phyloP scores from a whole-genome alignment of 495 filamentous ascomycete genomes.

The Neurospora tetrasperma region DNA sequence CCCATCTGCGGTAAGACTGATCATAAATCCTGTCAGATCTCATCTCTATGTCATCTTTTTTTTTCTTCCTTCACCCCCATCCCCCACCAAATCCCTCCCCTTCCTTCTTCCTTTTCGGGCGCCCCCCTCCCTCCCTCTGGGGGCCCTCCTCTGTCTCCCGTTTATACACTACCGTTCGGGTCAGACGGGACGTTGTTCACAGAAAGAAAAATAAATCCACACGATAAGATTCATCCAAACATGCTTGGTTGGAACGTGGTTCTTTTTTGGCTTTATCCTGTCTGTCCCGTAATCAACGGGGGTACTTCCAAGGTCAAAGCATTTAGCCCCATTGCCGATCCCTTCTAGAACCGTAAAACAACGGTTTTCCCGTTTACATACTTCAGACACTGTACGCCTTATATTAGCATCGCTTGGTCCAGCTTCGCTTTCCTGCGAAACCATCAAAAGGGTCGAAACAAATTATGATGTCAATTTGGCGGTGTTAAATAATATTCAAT shows the following conservation, averaged over 20 bases:
- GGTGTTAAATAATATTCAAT: neutral
- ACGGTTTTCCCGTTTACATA: neutral
- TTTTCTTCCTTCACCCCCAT: neutral
- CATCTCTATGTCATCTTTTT: neutral
- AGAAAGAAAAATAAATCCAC: neutral
- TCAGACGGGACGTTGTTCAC: neutral
- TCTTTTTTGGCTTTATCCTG: neutral
- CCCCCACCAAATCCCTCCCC: too few relatives aligned
- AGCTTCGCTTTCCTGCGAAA: neutral
- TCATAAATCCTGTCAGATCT: neutral
- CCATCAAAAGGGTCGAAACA: neutral
- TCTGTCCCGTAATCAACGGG: neutral
- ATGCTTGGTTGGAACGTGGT: neutral
- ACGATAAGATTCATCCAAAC: neutral
- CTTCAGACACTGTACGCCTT: neutral
- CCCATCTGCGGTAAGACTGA: neutral
- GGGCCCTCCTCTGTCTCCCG: neutral
- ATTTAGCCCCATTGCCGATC: neutral
- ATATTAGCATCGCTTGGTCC: neutral
- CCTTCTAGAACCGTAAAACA: neutral
- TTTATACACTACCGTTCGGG: neutral
- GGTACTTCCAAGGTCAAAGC: neutral
- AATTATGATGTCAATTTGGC: conserved; percentile 2
- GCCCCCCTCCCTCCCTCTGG: neutral
- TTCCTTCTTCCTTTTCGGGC: too few relatives aligned